Percentiles rank a stretch among this genome's conserved stretches.
Conservation (phyloP, 2,329 filamentous ascomycete genomes). For the Clathrospora elynae region DNA sequence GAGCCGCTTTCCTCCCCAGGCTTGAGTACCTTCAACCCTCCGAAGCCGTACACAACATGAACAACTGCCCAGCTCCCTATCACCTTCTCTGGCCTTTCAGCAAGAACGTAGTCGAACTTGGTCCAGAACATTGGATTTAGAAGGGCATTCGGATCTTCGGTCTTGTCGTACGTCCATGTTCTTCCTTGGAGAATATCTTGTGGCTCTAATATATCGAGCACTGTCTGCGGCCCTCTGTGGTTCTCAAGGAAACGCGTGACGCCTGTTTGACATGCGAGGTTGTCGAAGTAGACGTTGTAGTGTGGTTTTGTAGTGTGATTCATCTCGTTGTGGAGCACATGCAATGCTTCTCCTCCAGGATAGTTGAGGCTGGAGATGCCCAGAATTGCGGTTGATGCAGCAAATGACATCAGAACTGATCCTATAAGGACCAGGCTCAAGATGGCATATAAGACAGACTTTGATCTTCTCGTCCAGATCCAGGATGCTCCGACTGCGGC, state of each 20-base stretch:
- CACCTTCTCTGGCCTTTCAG: slow-evolving; percentile 56
- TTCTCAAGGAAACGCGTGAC: slow-evolving; percentile 62
- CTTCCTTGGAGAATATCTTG: slow-evolving; percentile 25
- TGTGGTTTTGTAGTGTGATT: slow-evolving; percentile 19
- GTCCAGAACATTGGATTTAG: slow-evolving; percentile 61
- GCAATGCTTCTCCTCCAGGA: slow-evolving; percentile 82
- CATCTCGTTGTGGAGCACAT: slow-evolving; percentile 46
- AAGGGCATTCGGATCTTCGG: slow-evolving; percentile 56
- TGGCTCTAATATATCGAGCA: slow-evolving; percentile 32
- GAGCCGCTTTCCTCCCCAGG: slow-evolving; percentile 47
- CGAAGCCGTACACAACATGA: slow-evolving; percentile 57
- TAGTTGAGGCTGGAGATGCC: slow-evolving; percentile 88
- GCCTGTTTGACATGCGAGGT: slow-evolving; percentile 67
- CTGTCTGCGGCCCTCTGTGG: slow-evolving; percentile 37
- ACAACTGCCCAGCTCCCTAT: slow-evolving; percentile 60
- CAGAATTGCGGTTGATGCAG: slow-evolving; percentile 69
- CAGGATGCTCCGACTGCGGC: slow-evolving; percentile 73
- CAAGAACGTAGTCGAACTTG: slow-evolving; percentile 63
- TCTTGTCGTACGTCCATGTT: slow-evolving; percentile 65
- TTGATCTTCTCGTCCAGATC: slow-evolving; percentile 65
- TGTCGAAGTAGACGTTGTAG: slow-evolving; percentile 60
- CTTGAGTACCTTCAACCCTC: slow-evolving; percentile 55
- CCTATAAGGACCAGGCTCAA: slow-evolving; percentile 61
- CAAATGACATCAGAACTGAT: slow-evolving; percentile 66
- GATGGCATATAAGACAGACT: slow-evolving; percentile 62